Percentiles rank a stretch among this genome's conserved stretches.
Evolutionary conservation across 441 rosid genomes (phyloP).

Genomic region (Euphorbia celastroides): DNA sequence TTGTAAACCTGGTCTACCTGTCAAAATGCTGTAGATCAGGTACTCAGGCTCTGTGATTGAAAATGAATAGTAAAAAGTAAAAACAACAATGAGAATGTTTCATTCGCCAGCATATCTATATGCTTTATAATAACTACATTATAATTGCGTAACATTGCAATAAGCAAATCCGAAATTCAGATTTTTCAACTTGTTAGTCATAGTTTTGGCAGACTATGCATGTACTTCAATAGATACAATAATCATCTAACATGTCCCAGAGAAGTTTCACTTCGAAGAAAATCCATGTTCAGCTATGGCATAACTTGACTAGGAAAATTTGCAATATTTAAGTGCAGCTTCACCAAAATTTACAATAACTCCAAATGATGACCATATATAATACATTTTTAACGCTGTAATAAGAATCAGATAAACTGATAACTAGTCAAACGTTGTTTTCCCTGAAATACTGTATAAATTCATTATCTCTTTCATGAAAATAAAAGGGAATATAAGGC

Average conservation of each 20-base stretch:
- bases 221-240: neutral
- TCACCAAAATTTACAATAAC: neutral
- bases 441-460: neutral
- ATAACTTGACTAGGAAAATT: neutral
- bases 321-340: neutral
- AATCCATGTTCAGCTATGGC: neutral
- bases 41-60: constrained; percentile 32
- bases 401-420: neutral
- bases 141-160: neutral
- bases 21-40: constrained; percentile 65
- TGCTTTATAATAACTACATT: neutral
- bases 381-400: neutral
- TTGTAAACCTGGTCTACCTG: constrained; percentile 67
- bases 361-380: neutral
- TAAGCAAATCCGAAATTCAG: neutral
- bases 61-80: no score
- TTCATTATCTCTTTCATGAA: neutral
- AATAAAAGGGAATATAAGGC: neutral
- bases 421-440: neutral
- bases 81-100: no score
- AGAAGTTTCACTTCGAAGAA: neutral
- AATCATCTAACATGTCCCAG: neutral
- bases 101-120: neutral
- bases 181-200: neutral
- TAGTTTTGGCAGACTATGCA: neutral